Conservation (phyloP, 108 stramenopile species). For the Aurantiochytrium sp. region DNA sequence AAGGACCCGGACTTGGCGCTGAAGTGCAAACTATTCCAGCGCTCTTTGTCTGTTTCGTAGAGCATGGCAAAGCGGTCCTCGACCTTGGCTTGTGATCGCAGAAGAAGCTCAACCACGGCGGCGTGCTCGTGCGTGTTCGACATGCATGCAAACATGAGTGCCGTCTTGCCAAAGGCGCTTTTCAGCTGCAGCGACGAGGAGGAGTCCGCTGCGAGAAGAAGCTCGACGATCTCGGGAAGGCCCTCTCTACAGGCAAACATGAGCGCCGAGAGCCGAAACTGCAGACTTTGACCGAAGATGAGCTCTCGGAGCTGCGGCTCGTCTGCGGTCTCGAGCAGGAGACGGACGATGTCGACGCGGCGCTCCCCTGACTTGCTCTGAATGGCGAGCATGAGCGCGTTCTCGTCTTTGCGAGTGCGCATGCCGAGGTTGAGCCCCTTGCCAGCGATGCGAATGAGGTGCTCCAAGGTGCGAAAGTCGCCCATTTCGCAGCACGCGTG, state of each 20-base stretch:
- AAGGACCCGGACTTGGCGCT: not conserved
- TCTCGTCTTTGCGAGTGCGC: not conserved
- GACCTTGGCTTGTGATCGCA: not conserved
- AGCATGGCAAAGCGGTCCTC: slow-evolving; percentile 6
- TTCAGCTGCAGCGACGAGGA: not conserved
- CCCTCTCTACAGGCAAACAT: slow-evolving; percentile 11
- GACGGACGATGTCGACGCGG: not conserved
- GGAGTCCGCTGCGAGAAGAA: not conserved
- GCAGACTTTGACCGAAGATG: not conserved
- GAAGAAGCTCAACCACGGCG: not conserved
- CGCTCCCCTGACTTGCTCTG: not conserved
- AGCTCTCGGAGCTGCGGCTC: not conserved
- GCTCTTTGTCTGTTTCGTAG: not conserved
- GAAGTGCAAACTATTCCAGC: slow-evolving; percentile 12
- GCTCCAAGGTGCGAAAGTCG: not conserved
- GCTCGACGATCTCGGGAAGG: not conserved
- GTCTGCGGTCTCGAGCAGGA: not conserved
- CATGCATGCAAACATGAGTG: slow-evolving; percentile 12
- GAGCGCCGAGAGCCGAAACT: not conserved
- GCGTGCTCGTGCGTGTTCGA: not conserved
- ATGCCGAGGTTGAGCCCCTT: not conserved
- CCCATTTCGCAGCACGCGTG: slow-evolving; percentile 26
- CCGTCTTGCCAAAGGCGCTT: not conserved
- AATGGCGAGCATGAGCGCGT: not conserved
- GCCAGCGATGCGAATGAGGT: not conserved